Percentiles rank a stretch among this genome's conserved stretches.
Evolutionary conservation across 345 rosid species (phyloP).

Genomic region (Hirschfeldia incana): DNA sequence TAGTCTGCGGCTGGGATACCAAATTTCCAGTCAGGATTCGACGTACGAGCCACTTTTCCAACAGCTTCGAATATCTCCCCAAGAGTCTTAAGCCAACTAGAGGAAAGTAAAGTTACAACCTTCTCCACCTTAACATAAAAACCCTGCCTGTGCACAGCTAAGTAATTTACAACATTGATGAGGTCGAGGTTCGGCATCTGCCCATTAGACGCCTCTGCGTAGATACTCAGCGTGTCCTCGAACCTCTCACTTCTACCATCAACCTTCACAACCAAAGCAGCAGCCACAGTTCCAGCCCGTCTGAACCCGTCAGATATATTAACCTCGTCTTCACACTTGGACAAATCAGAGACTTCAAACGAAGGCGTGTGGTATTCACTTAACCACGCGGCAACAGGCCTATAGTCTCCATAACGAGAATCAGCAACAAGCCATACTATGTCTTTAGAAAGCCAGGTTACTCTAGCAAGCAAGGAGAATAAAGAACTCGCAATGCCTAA

Average conservation of each 20-base stretch:
- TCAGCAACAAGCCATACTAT: conserved; percentile 86
- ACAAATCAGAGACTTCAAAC: conserved; percentile 45
- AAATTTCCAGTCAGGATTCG: conserved; percentile 75
- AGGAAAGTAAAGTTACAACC: conserved; percentile 56
- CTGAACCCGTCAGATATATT: conserved; percentile 49
- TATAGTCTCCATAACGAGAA: conserved; percentile 80
- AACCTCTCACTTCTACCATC: conserved; percentile 46
- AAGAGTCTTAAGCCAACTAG: conserved; percentile 55
- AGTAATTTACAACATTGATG: conserved; percentile 82
- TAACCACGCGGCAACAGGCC: conserved; percentile 83
- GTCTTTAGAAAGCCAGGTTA: conserved; percentile 94
- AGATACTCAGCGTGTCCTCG: conserved; percentile 69
- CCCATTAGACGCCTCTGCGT: conserved; percentile 95
- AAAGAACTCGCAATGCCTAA: conserved; percentile 65
- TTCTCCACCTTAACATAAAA: conserved; percentile 73
- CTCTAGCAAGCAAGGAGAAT: conserved; percentile 78
- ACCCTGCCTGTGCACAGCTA: conserved; percentile 91
- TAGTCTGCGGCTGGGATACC: conserved; percentile 80
- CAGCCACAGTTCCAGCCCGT: conserved; percentile 88
- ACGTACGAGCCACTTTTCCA: conserved; percentile 56
- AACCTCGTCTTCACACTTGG: conserved; percentile 40
- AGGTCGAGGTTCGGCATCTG: conserved; percentile 99
- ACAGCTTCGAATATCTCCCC: conserved; percentile 62
- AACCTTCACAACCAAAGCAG: conserved; percentile 89
- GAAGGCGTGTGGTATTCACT: conserved; percentile 74